Conservation (phyloP, 2,329 filamentous ascomycete species). For the Penicillium freii region DNA sequence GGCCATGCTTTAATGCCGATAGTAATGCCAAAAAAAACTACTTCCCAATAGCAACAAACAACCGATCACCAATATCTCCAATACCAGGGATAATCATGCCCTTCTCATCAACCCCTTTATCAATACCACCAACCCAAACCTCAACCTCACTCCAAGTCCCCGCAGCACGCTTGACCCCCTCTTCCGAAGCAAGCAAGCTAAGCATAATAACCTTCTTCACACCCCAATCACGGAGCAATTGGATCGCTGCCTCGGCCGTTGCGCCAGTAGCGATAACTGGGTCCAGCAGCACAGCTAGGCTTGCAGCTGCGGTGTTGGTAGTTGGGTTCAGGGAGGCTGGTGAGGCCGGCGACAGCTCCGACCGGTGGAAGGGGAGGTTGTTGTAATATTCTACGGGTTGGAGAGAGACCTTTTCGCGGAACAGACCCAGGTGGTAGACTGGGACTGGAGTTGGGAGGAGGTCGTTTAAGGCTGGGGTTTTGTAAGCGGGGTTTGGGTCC, state of each 20-base stretch:
- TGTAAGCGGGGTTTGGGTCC: neutral
- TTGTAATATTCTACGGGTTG: slow-evolving; percentile 97
- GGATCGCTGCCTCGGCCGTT: slow-evolving; percentile 84
- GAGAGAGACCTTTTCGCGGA: slow-evolving; percentile 82
- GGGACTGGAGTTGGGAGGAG: slow-evolving; percentile 77
- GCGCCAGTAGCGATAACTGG: slow-evolving; percentile 92
- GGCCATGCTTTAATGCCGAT: neutral
- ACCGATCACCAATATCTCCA: slow-evolving; percentile 83
- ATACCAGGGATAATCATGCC: slow-evolving; percentile 91
- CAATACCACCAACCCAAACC: slow-evolving; percentile 79
- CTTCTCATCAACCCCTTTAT: slow-evolving; percentile 65
- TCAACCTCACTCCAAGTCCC: slow-evolving; percentile 66
- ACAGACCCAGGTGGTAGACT: slow-evolving; percentile 91
- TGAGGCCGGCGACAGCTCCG: slow-evolving; percentile 27
- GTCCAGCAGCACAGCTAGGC: slow-evolving; percentile 80
- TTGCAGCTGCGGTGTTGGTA: slow-evolving; percentile 46
- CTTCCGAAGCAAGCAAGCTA: slow-evolving; percentile 68
- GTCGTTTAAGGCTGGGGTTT: slow-evolving; percentile 69
- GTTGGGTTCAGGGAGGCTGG: slow-evolving; percentile 23
- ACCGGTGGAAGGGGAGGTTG: slow-evolving; percentile 72
- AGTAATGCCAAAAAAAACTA: slow-evolving; percentile 37
- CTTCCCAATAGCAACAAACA: slow-evolving; percentile 88
- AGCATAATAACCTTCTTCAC: slow-evolving; percentile 77
- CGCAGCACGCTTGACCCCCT: slow-evolving; percentile 70
- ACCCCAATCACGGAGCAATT: slow-evolving; percentile 86